Evolutionary conservation across 2,329 filamentous ascomycete genomes (phyloP), one percentile per base, ranked within the genome.

Genomic region (Alternaria ethzedia): DNA sequence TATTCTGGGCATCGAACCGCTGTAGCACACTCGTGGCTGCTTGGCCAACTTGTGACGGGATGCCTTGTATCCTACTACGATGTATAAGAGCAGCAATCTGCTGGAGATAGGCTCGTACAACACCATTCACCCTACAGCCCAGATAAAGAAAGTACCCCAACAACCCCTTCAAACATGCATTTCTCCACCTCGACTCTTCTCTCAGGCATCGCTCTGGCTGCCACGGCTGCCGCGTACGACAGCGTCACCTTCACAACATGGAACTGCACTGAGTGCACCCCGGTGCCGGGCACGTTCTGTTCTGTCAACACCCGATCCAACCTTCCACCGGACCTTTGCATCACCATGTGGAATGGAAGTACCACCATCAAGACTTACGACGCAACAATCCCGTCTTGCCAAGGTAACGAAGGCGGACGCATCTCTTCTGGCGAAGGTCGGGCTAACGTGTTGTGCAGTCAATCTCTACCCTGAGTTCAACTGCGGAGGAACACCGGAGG

Each of bases 221-320:
- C 54, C 13, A 36, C 54, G 8, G 21, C n/a, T 15, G 7, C 9
- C 26, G 54, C 54, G 9, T 49, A 56, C 17, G 41, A 56, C 13
- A 28, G 43, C 44, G 20, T 57, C 5, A 36, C 21, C 28, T 57
- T 57, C 54, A 57, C 54, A 13, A 57, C 54, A 15, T 57, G 44
- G 44, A 57, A 57, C 30, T 57, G 54, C n/a, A 57, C 54, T 23
- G 54, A 32, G 8, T 57, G 54, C 28, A 49, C 21, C 20, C 54
- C 44, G 2, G 44, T 41, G 5, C 44, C 43, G 1, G 54, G 44
- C 20, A 57, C 54, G 15, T 57, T 57, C 28, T 57, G 54, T 30
- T 57, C 44, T 15, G 54, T 57, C 43, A 49, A 49, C 54, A 57
- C 43, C 10, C 54, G 54, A 3, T 23, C 13, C 13, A n/a, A 47